A percentile compares a stretch with the other conserved stretches of the same genome.
Evolutionary conservation across 2,329 filamentous ascomycete species (phyloP).

Genomic region (Chrysoporthe austroafricana): DNA sequence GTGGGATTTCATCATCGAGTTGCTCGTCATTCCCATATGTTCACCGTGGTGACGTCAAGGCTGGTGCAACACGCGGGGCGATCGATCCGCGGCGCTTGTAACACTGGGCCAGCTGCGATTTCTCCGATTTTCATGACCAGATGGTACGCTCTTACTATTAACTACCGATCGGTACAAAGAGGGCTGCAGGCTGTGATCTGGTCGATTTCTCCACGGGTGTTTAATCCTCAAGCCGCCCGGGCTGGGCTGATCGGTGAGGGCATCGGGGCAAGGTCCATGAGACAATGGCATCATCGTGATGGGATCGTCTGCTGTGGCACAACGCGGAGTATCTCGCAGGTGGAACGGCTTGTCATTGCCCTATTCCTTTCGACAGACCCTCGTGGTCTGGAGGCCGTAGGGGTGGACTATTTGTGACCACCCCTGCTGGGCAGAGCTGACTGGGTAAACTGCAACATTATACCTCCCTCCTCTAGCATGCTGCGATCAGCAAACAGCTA

Average conservation of each 20-base stretch:
- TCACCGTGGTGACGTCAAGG: conserved; percentile 18
- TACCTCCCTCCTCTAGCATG: not conserved
- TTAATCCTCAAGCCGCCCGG: too few relatives aligned
- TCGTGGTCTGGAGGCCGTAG: not conserved
- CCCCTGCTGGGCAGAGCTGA: not conserved
- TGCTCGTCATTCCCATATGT: conserved; percentile 11
- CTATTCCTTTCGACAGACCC: not conserved
- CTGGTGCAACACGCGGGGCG: not conserved
- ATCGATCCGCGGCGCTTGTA: too few relatives aligned
- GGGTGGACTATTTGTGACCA: not conserved
- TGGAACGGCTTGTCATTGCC: not conserved
- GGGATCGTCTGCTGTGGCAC: not conserved
- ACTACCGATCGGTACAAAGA: not conserved
- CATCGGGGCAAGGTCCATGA: not conserved
- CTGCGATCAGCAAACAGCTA: not conserved
- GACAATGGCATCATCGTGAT: not conserved
- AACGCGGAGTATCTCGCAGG: not conserved
- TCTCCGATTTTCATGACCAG: too few relatives aligned
- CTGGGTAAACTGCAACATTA: not conserved
- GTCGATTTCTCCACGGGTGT: not conserved
- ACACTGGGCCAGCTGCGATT: too few relatives aligned
- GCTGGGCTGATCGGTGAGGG: too few relatives aligned
- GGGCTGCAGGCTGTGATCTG: not conserved
- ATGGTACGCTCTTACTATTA: not conserved
- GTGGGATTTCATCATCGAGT: conserved; percentile 17